Evolutionary conservation across 306 rosid species (phyloP).

Genomic region (Inga oerstediana): DNA sequence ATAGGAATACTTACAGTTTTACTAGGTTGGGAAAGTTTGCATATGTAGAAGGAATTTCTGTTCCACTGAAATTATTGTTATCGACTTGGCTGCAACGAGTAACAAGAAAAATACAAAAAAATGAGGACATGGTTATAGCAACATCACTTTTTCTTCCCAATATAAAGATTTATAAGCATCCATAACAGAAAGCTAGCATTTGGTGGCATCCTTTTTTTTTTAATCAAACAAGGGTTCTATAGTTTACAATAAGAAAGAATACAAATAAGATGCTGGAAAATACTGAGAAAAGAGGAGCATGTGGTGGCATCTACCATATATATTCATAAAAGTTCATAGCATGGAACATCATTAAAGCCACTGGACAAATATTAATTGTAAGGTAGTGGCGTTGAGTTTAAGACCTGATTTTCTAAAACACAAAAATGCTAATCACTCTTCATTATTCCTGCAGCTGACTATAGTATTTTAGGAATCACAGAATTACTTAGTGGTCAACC

Average conservation of each 20-base stretch:
- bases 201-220: too few relatives aligned
- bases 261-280: too few relatives aligned
- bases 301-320: neutral
- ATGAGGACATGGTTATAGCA: neutral
- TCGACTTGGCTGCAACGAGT: conserved; percentile 53
- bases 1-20: conserved; percentile 48
- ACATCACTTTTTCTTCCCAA: conserved; percentile 5
- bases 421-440: conserved; percentile 9
- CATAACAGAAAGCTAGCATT: conserved; percentile 6
- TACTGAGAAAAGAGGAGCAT: too few relatives aligned
- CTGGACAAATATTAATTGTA: neutral
- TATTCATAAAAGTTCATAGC: neutral
- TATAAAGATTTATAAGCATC: conserved; percentile 17
- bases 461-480: conserved; percentile 4
- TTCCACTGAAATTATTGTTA: conserved; percentile 51
- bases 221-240: too few relatives aligned
- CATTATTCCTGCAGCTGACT: neutral
- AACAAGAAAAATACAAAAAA: conserved; percentile 16
- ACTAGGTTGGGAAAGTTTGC: conserved; percentile 35
- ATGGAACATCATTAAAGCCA: conserved; percentile 18
- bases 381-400: neutral
- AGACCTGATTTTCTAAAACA: conserved; percentile 7
- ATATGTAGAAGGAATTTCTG: conserved; percentile 48
- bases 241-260: too few relatives aligned
- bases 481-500: neutral